Evolutionary conservation across 2,329 filamentous ascomycete species (phyloP).

Genomic region (Cryoendolithus antarcticus): DNA sequence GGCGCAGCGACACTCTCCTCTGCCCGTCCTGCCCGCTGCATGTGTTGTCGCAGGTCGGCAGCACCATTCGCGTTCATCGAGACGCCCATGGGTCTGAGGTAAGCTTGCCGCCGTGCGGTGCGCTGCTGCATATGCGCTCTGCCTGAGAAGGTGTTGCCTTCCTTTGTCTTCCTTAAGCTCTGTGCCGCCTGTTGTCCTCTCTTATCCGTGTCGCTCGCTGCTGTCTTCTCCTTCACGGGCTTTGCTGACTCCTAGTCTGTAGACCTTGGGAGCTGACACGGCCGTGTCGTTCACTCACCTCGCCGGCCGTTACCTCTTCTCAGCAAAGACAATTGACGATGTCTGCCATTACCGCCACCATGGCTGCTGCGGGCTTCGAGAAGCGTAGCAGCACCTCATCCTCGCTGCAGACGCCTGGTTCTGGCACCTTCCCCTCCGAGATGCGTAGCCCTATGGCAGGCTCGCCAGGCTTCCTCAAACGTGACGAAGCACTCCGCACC

Average conservation of each 20-base stretch:
- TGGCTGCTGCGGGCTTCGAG: constrained; percentile 23
- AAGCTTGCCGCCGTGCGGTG: neutral
- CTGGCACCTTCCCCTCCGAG: constrained; percentile 44
- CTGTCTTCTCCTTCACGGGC: neutral
- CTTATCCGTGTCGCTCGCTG: neutral
- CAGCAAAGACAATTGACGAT: constrained; percentile 14
- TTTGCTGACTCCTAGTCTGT: neutral
- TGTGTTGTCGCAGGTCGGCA: neutral
- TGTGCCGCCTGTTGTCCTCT: neutral
- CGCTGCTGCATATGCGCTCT: too few relatives aligned
- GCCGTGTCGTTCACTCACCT: neutral
- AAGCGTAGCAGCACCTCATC: constrained; percentile 27
- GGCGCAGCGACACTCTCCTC: neutral
- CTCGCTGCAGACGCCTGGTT: constrained; percentile 43
- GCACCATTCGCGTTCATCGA: neutral
- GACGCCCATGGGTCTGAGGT: neutral
- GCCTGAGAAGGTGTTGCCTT: neutral
- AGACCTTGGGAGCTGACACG: neutral
- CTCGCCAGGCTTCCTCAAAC: constrained; percentile 53
- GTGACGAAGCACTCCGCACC: constrained; percentile 56
- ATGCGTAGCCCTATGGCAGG: constrained; percentile 53
- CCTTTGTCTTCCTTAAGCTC: neutral
- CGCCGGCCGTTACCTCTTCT: neutral
- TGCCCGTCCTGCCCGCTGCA: neutral
- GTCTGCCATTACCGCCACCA: constrained; percentile 20